Base-by-base conservation (phyloP, 257 asterid species). In the Coffea eugenioides region DNA sequence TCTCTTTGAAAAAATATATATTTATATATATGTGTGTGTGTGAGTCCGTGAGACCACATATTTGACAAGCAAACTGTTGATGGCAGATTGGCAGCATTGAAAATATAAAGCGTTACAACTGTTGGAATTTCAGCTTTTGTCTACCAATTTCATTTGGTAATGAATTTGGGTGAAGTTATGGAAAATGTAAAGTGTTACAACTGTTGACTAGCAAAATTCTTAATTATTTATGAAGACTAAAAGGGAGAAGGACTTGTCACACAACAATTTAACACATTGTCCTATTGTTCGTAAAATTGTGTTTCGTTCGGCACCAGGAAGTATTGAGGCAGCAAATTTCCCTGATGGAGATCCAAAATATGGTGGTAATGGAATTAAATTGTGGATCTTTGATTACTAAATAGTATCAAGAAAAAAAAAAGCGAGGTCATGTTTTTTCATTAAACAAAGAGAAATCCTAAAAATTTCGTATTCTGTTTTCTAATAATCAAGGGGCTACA, bases 41-140 rank as follows among this genome's bases (percentile, higher is more conserved):
- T 27, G 27, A 27, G 27, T 27, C 27, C 0, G 27, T 27, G 27
- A 27, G 75, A 71, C 80, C 77, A 71, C 80, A 77, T 36, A 66
- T 76, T 25, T 34, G 6, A 11, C 59, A 48, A 61, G n/a, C 59
- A 71, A 71, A 71, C 12, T 71, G 75, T 45, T 20, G 57, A 16
- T 27, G 27, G 27, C 27, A 27, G 27, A 27, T 27, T 10, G 31
- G 39, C 36, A 13, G 25, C 61, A 12, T 43, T 4, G 77, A 27
- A 27, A 27, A 27, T 27, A 27, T 27, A 27, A 27, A 27, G 27
- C 27, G 27, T 27, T 27, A 27, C 27, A 27, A 27, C 27, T 27
- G 27, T 27, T 27, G 27, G 27, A 27, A 27, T 41, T 54, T 31
- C 36, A 59, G 52, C 23, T 23, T 51, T 39, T 73, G 75, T 12